These are phyloP conservation scores for Zea luxurians DNA, from an alignment of 176 grass and related monocot genomes.

Conservation along the genomic window DNA sequence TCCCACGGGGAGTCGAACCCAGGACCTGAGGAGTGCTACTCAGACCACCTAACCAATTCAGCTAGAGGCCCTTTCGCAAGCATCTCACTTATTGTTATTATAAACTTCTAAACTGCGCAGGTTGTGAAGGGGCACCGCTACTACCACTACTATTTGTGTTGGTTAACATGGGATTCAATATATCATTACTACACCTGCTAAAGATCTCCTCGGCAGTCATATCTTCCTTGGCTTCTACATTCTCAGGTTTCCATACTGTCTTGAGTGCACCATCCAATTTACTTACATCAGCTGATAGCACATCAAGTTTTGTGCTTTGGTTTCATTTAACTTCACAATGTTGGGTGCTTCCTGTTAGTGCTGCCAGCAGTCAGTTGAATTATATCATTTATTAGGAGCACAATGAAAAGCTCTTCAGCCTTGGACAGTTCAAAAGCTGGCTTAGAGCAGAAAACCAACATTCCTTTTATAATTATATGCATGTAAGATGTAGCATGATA, in stretches of 20 bases:
- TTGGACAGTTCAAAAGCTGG: constrained; percentile 13
- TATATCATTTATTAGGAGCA: neutral
- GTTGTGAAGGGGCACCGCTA: constrained; percentile 84
- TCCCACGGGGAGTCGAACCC: no score
- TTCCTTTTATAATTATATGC: neutral
- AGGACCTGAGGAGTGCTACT: no score
- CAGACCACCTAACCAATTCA: no score
- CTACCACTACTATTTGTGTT: constrained; percentile 89
- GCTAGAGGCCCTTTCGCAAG: no score
- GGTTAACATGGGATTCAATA: constrained; percentile 91
- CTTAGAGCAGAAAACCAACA: neutral
- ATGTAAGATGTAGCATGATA: constrained; percentile 17
- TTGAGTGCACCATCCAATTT: neutral
- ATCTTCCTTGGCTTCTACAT: constrained; percentile 91
- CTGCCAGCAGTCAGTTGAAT: neutral
- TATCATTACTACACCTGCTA: constrained; percentile 82
- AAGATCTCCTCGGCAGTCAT: constrained; percentile 92
- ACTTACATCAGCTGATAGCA: neutral
- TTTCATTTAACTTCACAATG: constrained; percentile 14
- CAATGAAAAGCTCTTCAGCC: neutral
- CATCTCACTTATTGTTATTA: constrained; percentile 19
- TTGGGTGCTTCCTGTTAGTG: constrained; percentile 6
- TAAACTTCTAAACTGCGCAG: constrained; percentile 53
- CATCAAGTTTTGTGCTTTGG: constrained; percentile 3
- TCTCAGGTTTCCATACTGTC: constrained; percentile 67